phyloP scores from a whole-genome alignment of 176 grass and related monocot species.

The Musa beccarii region DNA sequence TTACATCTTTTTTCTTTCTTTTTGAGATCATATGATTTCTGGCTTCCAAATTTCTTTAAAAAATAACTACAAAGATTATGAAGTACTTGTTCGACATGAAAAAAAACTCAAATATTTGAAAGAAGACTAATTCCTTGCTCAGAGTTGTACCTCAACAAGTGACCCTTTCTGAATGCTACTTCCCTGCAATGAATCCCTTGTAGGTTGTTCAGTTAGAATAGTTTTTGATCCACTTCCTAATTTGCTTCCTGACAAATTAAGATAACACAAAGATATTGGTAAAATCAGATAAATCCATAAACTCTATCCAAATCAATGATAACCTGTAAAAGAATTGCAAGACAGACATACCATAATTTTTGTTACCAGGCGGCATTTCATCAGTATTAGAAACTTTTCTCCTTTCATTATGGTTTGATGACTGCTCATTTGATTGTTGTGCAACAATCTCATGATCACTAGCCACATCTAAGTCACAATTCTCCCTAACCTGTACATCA shows the following conservation, averaged over 20 bases:
- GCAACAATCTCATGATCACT: slow-evolving; percentile 26
- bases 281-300: background rate
- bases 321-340: background rate
- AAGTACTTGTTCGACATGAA: background rate
- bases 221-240: slow-evolving; percentile 24
- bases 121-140: background rate
- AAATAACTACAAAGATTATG: background rate
- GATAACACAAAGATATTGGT: background rate
- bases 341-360: slow-evolving; percentile 4
- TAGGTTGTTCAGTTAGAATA: slow-evolving; percentile 16
- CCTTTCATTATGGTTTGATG: slow-evolving; percentile 26
- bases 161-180: slow-evolving; percentile 73
- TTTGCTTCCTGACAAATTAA: slow-evolving; percentile 23
- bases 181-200: slow-evolving; percentile 29
- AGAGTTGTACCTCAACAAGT: slow-evolving; percentile 55
- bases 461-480: slow-evolving; percentile 19
- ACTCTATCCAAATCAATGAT: background rate
- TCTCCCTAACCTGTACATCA: slow-evolving; percentile 12
- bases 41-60: background rate
- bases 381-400: slow-evolving; percentile 1
- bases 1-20: background rate
- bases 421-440: slow-evolving; percentile 29
- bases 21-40: background rate
- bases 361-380: slow-evolving; percentile 29
- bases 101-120: background rate